These are phyloP conservation scores for Xylaria sp. DNA, from an alignment of 2,329 filamentous ascomycete genomes.

Conservation along the genomic window DNA sequence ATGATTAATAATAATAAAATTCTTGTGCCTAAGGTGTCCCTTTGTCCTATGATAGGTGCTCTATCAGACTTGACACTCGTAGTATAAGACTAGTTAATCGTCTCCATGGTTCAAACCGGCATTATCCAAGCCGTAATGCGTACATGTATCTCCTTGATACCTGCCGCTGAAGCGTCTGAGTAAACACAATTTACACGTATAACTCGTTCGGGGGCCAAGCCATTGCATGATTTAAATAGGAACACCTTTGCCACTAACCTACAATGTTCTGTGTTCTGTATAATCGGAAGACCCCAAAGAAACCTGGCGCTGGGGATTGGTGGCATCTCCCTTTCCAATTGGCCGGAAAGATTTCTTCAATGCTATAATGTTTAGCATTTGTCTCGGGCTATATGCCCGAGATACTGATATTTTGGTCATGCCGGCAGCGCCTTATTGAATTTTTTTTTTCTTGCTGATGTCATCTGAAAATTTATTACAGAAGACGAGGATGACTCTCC, in stretches of 20 bases:
- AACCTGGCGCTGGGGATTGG: slow-evolving; percentile 3
- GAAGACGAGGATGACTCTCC: slow-evolving; percentile 6
- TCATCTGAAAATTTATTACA: slow-evolving; percentile 6
- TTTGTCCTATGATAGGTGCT: neutral
- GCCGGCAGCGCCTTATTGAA: slow-evolving; percentile 5
- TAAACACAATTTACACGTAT: slow-evolving; percentile 9
- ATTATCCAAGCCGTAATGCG: neutral
- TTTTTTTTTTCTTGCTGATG: neutral
- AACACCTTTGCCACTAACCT: neutral
- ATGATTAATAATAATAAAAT: neutral
- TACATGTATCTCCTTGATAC: neutral
- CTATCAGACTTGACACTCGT: neutral
- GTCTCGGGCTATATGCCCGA: slow-evolving; percentile 3
- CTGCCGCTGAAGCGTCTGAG: neutral
- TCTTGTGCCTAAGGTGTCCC: neutral
- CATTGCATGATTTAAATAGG: neutral
- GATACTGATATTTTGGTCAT: neutral
- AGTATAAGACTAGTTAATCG: neutral
- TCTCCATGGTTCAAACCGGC: neutral
- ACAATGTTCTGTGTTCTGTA: slow-evolving; percentile 5
- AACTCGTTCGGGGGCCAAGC: neutral
- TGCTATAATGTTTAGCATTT: slow-evolving; percentile 14
- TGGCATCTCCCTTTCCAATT: slow-evolving; percentile 24
- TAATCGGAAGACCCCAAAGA: slow-evolving; percentile 6
- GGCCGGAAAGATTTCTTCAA: slow-evolving; percentile 25